phyloP scores from a whole-genome alignment of 1,284 basidiomycete species.

The Agroathelia rolfsii region DNA sequence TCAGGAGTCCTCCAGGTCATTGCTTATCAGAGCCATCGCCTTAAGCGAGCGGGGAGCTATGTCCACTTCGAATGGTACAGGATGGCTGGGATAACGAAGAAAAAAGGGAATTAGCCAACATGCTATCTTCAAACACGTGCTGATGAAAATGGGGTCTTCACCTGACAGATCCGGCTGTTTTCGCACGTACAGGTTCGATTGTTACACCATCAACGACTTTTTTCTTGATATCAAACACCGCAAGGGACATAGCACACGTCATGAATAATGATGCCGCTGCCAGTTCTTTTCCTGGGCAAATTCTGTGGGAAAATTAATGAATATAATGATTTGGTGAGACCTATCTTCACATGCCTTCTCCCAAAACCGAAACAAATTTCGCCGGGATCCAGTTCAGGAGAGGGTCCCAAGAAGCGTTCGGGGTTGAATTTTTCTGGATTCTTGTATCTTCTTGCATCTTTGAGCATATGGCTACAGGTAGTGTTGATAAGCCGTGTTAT shows the following conservation, averaged over 20 bases:
- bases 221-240: slow-evolving; percentile 20
- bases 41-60: slow-evolving; percentile 49
- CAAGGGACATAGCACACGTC: slow-evolving; percentile 19
- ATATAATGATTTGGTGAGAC: no score
- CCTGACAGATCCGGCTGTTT: slow-evolving; percentile 19
- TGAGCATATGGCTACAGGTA: not conserved
- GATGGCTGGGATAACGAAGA: no score
- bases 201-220: slow-evolving; percentile 19
- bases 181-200: slow-evolving; percentile 22
- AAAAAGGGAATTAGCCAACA: no score
- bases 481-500: not conserved
- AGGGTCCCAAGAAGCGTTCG: not conserved
- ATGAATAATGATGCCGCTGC: slow-evolving; percentile 25
- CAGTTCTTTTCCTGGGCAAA: slow-evolving; percentile 25
- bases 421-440: slow-evolving; percentile 1
- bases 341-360: slow-evolving; percentile 17
- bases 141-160: slow-evolving; percentile 9
- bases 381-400: slow-evolving; percentile 15
- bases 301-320: slow-evolving; percentile 12
- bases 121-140: no score
- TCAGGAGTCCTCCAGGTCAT: no score
- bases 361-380: slow-evolving; percentile 22
- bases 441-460: slow-evolving; percentile 1
- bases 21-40: slow-evolving; percentile 42
- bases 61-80: slow-evolving; percentile 48